phyloP scores from a whole-genome alignment of 352 stramenopile species.

The Phytophthora lateralis region DNA sequence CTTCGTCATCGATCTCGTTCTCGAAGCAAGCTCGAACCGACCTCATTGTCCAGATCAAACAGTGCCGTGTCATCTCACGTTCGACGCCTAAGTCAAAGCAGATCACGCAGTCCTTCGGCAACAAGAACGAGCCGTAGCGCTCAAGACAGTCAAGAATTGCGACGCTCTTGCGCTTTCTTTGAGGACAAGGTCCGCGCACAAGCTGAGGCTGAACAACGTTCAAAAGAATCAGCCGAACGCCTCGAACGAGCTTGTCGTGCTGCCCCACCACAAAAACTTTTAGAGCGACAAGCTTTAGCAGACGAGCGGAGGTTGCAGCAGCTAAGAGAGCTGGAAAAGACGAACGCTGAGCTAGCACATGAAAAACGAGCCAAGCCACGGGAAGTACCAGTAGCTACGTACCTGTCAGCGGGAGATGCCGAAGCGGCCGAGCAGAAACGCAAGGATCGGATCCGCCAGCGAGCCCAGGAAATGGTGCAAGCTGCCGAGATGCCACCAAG shows the following conservation, averaged over 20 bases:
- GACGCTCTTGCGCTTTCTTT: slow-evolving; percentile 58
- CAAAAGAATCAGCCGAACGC: slow-evolving; percentile 31
- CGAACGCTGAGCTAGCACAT: slow-evolving; percentile 39
- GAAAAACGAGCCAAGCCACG: slow-evolving; percentile 52
- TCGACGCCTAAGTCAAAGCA: slow-evolving; percentile 9
- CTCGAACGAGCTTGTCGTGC: slow-evolving; percentile 54
- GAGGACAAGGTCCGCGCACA: slow-evolving; percentile 59
- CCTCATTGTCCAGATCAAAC: slow-evolving; percentile 1
- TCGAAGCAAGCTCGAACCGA: slow-evolving; percentile 18
- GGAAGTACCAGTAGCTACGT: slow-evolving; percentile 59
- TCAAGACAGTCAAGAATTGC: slow-evolving; percentile 28
- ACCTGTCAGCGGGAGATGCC: slow-evolving; percentile 27
- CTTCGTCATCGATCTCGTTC: slow-evolving; percentile 15
- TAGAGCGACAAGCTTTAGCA: slow-evolving; percentile 56
- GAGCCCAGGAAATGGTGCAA: slow-evolving; percentile 52
- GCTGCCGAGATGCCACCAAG: slow-evolving; percentile 50
- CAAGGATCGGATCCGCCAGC: slow-evolving; percentile 56
- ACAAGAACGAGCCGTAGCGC: slow-evolving; percentile 20
- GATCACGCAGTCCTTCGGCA: slow-evolving; percentile 23
- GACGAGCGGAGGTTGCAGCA: slow-evolving; percentile 49
- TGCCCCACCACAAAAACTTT: slow-evolving; percentile 50
- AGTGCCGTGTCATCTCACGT: slow-evolving; percentile 22
- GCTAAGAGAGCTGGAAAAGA: slow-evolving; percentile 41
- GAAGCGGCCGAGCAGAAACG: slow-evolving; percentile 45
- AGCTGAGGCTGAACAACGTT: slow-evolving; percentile 38